Evolutionary conservation across 495 filamentous ascomycete species (phyloP), one percentile per base, ranked within the genome.

Genomic region (Hypoxylon intermedium): DNA sequence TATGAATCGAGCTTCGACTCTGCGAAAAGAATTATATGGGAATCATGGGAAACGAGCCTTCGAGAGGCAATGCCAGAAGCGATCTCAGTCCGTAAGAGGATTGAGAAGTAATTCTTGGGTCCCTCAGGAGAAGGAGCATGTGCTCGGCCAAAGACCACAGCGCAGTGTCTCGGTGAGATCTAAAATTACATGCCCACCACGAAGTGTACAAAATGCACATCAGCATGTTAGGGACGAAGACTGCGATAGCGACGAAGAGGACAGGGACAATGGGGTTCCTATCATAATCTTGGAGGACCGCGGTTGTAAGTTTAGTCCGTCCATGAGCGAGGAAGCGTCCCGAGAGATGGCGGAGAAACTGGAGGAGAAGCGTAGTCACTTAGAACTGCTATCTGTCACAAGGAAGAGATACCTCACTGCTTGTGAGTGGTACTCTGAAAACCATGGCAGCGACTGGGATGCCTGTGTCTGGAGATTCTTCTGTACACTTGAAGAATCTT

Each of bases 181-280:
- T 6, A 30, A 16, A 45, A 23, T 24, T 19, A 9, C 6, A 19
- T 5, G 16, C 11, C 21, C 15, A 21, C 33, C 19, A 34, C 18
- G 41, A 3, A 9, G 34, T 16, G 3, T 60, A 24, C 21, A 1
- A 7, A 2, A 23, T 4, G 36, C 7, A 9, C 15, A n/a, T 16
- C 2, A n/a, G 28, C 16, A 20, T n/a, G n/a, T n/a, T n/a, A 26
- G 12, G 21, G 28, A 24, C 1, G 34, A 53, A 9, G 41, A 36
- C 13, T 53, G 57, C 19, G 60, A 60, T 11, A 60, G 42, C n/a
- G 60, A 64, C 5, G 53, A 58, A 9, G 60, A 65, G 21, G 60
- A 64, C n/a, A 42, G 36, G 18, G 26, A 40, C 21, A 65, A 58
- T 9, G 52, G 47, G 6, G 60, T 65, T 15, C 51, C 48, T 5